Evolutionary conservation across 306 rosid species (phyloP), one percentile per base, ranked within the genome.

Genomic region (Prunus kanzakura): DNA sequence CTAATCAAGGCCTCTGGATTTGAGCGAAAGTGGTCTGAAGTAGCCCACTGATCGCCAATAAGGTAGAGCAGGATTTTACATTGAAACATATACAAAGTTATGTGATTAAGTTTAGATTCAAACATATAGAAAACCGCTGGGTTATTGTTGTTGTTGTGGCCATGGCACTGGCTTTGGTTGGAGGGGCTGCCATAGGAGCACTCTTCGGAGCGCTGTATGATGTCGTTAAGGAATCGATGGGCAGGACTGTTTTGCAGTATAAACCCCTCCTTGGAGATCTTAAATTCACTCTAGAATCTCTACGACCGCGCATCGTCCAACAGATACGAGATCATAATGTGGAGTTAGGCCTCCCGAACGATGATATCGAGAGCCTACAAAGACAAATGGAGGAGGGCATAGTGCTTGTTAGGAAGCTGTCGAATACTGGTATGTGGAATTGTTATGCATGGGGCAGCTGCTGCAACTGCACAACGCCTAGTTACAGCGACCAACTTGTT

Each of bases 121-220:
- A 7, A n/a, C 23, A 55, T 20, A 55, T 7, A 38, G 2, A 38
- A 35, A 18, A 8, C 60, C 18, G 19, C 25, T n/a, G n/a, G 27
- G n/a, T 10, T 55, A 0, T 22, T n/a, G 25, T 19, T 19, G 25
- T 2, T 55, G 27, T 55, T 62, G 41, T 2, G 30, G 30, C 16
- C 30, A 62, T 62, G 67, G 67, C 67, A 6, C 43, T 62, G 19
- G 11, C 55, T 18, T 69, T 50, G 27, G 32, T 69, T 2, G 74
- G 55, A 25, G 81, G 63, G 45, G 76, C 56, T 2, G 76, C 38
- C 2, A 29, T 57, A 19, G 56, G 77, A 46, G 75, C 74, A 29
- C 74, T 43, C 15, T 67, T 76, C 11, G 41, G 27, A 45, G 19
- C 50, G 27, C 18, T 77, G 20, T 58, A 57, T 23, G 81, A 57